Conservation (phyloP, 495 filamentous ascomycete genomes). For the Lasiosphaeris hirsuta region DNA sequence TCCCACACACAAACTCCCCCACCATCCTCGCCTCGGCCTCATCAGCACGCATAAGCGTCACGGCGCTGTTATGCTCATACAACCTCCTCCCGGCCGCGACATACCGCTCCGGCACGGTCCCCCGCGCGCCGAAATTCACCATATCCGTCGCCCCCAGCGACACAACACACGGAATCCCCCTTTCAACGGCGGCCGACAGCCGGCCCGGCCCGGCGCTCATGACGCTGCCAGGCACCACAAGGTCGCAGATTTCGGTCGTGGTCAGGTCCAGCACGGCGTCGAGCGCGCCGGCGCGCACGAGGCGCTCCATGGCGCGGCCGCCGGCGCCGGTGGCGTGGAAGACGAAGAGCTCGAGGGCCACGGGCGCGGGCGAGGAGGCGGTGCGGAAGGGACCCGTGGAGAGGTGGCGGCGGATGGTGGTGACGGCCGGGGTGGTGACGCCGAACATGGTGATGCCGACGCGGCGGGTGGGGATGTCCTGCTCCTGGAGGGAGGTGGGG, state of each 20-base stretch:
- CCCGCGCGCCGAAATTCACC: conserved; percentile 60
- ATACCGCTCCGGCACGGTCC: conserved; percentile 52
- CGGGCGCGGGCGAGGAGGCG: too few relatives aligned
- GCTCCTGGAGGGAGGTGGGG: too few relatives aligned
- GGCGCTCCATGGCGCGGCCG: conserved; percentile 63
- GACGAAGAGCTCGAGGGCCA: conserved; percentile 53
- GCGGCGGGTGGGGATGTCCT: conserved; percentile 30
- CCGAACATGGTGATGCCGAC: conserved; percentile 72
- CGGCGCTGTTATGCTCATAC: conserved; percentile 60
- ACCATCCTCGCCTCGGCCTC: conserved; percentile 51
- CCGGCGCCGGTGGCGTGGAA: conserved; percentile 70
- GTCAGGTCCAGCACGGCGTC: conserved; percentile 67
- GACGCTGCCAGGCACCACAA: conserved; percentile 57
- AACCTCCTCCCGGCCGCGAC: conserved; percentile 36
- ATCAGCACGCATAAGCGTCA: conserved; percentile 62
- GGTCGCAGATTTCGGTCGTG: conserved; percentile 64
- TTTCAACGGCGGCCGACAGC: conserved; percentile 50
- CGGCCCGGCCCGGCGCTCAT: conserved; percentile 54
- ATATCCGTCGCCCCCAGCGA: conserved; percentile 66
- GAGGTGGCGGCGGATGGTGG: conserved; percentile 44
- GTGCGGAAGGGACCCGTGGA: conserved; percentile 23
- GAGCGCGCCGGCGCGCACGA: conserved; percentile 50
- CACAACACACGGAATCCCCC: conserved; percentile 59
- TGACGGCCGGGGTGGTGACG: conserved; percentile 63
- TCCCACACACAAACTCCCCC: conserved; percentile 50